phyloP scores from a whole-genome alignment of 129 eudicot species.

The Scalesia atractyloides region DNA sequence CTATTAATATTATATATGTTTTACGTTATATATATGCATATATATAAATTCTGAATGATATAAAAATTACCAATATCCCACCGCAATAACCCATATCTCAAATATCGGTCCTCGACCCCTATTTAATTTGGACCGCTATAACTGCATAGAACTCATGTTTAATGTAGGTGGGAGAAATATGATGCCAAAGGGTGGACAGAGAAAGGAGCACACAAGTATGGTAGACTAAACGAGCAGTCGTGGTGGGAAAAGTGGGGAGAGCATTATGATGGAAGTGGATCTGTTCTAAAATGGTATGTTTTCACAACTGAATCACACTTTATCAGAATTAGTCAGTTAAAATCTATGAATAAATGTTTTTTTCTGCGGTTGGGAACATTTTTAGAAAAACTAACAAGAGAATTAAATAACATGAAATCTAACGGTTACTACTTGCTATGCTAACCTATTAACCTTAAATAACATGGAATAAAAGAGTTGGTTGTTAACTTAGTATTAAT shows the following conservation, averaged over 20 bases:
- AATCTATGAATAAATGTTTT: background rate
- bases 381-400: background rate
- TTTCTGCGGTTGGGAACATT: background rate
- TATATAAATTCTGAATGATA: too few species aligned
- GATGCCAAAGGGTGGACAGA: conserved; percentile 98
- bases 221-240: conserved; percentile 84
- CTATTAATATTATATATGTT: too few species aligned
- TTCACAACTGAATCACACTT: background rate
- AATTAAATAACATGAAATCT: background rate
- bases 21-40: too few species aligned
- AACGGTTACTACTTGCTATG: background rate
- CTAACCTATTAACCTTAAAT: conserved; percentile 3
- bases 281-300: conserved; percentile 79
- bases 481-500: conserved; percentile 13
- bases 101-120: too few species aligned
- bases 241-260: conserved; percentile 99
- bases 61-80: too few species aligned
- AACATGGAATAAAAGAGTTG: background rate
- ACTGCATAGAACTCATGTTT: background rate
- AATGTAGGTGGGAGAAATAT: conserved; percentile 89
- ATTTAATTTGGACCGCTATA: too few species aligned
- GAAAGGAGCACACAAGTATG: conserved; percentile 89
- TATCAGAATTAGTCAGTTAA: background rate
- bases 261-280: conserved; percentile 93
- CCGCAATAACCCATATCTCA: too few species aligned